These are phyloP conservation scores for Starmera pachycereana DNA, from an alignment of 805 yeast species.

Conservation along the genomic window DNA sequence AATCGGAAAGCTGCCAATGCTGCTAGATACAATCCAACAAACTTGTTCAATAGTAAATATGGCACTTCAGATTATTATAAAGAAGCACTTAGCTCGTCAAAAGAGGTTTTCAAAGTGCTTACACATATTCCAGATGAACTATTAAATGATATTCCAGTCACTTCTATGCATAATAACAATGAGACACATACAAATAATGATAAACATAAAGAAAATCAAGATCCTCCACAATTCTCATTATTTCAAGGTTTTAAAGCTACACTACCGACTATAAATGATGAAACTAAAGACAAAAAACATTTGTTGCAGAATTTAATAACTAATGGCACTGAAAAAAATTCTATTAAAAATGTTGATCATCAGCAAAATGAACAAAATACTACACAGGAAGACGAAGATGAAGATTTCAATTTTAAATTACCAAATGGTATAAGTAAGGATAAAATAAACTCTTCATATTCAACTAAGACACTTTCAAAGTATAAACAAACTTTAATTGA, in stretches of 20 bases:
- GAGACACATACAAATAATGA: slow-evolving; percentile 1
- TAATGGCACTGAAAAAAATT: slow-evolving; percentile 11
- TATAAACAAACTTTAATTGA: slow-evolving; percentile 31
- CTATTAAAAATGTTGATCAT: slow-evolving; percentile 2
- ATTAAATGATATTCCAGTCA: slow-evolving; percentile 40
- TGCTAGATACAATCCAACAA: slow-evolving; percentile 7
- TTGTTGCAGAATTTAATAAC: slow-evolving; percentile 11
- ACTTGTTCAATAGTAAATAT: slow-evolving; percentile 6
- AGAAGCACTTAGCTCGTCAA: slow-evolving; percentile 23
- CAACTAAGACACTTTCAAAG: slow-evolving; percentile 25
- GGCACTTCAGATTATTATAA: slow-evolving; percentile 29
- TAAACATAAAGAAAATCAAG: slow-evolving; percentile 5
- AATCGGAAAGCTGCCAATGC: slow-evolving; percentile 6
- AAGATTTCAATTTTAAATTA: slow-evolving; percentile 17
- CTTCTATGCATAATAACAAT: slow-evolving; percentile 4
- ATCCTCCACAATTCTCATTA: slow-evolving; percentile 33
- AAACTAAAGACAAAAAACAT: slow-evolving; percentile 19
- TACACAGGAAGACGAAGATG: slow-evolving; percentile 6
- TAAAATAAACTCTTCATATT: slow-evolving; percentile 32
- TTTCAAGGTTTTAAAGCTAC: slow-evolving; percentile 64
- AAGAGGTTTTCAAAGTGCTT: slow-evolving; percentile 36
- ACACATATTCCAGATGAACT: slow-evolving; percentile 53
- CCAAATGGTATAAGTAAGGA: slow-evolving; percentile 32
- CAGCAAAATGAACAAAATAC: slow-evolving; percentile 13
- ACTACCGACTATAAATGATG: slow-evolving; percentile 39